Base-by-base conservation (phyloP, 2,329 filamentous ascomycete species). In the Fusarium cyanostomum region DNA sequence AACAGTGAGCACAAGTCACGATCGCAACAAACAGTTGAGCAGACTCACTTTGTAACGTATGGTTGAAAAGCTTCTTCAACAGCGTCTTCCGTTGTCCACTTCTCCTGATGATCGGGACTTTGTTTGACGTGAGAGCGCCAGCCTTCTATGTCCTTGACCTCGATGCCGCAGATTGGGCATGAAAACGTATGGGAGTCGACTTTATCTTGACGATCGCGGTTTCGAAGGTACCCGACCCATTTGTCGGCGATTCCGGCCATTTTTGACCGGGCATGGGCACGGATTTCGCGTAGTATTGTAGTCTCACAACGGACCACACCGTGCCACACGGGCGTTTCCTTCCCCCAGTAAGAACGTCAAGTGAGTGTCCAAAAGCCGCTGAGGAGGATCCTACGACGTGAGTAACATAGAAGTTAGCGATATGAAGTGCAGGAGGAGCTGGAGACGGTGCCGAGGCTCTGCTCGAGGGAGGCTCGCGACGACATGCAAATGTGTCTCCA, bases 81-180 rank as follows among this genome's bases (percentile, higher is more conserved):
- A n/a, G 64, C 71, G 3, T 64, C 41, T 6, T 75, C 70, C 3
- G 59, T 64, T 5, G 56, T 53, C 15, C 72, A 64, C 26, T 30
- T 59, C 5, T 60, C 39, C 15, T 73, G 71, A 6, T 59, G 66
- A 2, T 52, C 15, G 7, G 33, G 21, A 15, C 72, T 55, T 2
- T 43, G 51, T 3, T 52, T 55, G 30, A 71, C 58, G 28, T 77
- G 74, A 2, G 56, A 48, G 12, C 59, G 66, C 55, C 75, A 76
- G 4, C 59, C 62, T 10, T 71, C 66, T 7, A 75, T 33, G 7
- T 64, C 65, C 18, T 65, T 58, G 9, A 74, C 43, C 5, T 73
- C 69, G 24, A 51, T 38, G 1, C 64, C 55, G 18, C 75, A 76
- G 4, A 65, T 12, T 3, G 65, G 52, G 31, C 62, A 64, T 0